These are phyloP conservation scores for Exophiala sp. DNA, from an alignment of 2,329 filamentous ascomycete species.

Conservation along the genomic window DNA sequence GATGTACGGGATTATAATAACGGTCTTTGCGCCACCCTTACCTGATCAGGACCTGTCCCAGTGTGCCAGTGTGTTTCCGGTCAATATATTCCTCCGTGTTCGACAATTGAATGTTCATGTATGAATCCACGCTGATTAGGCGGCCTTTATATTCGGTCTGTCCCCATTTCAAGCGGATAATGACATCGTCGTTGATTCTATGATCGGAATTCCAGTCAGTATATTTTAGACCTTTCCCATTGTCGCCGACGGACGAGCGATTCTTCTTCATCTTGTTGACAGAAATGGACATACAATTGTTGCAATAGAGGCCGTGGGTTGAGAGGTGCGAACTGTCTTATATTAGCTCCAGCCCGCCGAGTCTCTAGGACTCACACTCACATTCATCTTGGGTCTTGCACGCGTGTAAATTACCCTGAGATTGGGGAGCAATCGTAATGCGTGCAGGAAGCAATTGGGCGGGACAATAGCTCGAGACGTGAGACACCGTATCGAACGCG, in stretches of 20 bases:
- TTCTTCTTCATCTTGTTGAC: not conserved
- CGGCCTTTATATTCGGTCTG: conserved; percentile 95
- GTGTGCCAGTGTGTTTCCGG: conserved; percentile 72
- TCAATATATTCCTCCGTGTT: conserved; percentile 89
- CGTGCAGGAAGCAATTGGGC: not conserved
- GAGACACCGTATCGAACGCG: not conserved
- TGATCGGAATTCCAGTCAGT: not conserved
- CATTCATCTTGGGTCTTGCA: conserved; percentile 36
- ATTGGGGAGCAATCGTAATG: too few species aligned
- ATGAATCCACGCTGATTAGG: conserved; percentile 88
- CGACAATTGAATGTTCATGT: conserved; percentile 96
- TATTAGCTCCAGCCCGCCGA: conserved; percentile 26
- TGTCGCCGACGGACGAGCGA: not conserved
- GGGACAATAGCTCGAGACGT: not conserved
- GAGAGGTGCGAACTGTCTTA: conserved; percentile 70
- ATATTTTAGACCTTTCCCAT: not conserved
- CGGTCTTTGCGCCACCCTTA: conserved; percentile 37
- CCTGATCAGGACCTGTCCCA: conserved; percentile 91
- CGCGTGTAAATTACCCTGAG: too few species aligned
- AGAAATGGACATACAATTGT: conserved; percentile 61
- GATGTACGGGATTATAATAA: too few species aligned
- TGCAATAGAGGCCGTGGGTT: conserved; percentile 97
- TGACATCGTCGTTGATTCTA: conserved; percentile 82
- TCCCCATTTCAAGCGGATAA: conserved; percentile 95
- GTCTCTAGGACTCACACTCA: conserved; percentile 25